Evolutionary conservation across 2,329 filamentous ascomycete species (phyloP).

Genomic region (Scytalidium sp.): DNA sequence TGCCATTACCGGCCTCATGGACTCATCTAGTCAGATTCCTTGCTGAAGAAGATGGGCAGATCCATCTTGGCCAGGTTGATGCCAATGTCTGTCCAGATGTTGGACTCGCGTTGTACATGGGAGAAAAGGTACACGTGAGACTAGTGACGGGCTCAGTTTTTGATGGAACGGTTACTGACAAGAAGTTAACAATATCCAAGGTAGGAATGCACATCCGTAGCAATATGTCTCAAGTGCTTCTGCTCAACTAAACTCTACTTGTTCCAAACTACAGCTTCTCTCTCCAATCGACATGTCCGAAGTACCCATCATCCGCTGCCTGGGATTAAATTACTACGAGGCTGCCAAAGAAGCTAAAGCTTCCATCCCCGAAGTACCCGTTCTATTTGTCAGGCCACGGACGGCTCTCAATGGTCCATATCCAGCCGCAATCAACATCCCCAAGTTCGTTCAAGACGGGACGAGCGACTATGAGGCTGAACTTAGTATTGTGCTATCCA

Average conservation of each 20-base stretch:
- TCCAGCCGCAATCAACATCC: constrained; percentile 38
- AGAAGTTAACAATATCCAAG: constrained; percentile 1
- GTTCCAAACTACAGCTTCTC: constrained; percentile 26
- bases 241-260: neutral
- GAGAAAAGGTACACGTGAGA: constrained; percentile 11
- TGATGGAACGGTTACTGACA: constrained; percentile 7
- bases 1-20: constrained; percentile 37
- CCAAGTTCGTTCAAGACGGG: constrained; percentile 40
- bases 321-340: constrained; percentile 47
- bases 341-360: constrained; percentile 45
- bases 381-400: constrained; percentile 27
- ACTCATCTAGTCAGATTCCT: constrained; percentile 9
- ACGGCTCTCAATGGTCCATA: constrained; percentile 13
- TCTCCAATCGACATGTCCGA: constrained; percentile 41
- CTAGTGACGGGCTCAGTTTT: constrained; percentile 5
- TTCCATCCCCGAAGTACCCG: constrained; percentile 38
- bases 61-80: constrained; percentile 29
- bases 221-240: neutral
- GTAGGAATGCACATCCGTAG: neutral
- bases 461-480: constrained; percentile 34
- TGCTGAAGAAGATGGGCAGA: constrained; percentile 12
- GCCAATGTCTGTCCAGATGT: constrained; percentile 16
- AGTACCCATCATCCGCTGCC: constrained; percentile 45
- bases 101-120: constrained; percentile 20
- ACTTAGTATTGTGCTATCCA: constrained; percentile 34